Evolutionary conservation across 2,329 filamentous ascomycete genomes (phyloP).

Genomic region (Ophiostoma triangulosporum): DNA sequence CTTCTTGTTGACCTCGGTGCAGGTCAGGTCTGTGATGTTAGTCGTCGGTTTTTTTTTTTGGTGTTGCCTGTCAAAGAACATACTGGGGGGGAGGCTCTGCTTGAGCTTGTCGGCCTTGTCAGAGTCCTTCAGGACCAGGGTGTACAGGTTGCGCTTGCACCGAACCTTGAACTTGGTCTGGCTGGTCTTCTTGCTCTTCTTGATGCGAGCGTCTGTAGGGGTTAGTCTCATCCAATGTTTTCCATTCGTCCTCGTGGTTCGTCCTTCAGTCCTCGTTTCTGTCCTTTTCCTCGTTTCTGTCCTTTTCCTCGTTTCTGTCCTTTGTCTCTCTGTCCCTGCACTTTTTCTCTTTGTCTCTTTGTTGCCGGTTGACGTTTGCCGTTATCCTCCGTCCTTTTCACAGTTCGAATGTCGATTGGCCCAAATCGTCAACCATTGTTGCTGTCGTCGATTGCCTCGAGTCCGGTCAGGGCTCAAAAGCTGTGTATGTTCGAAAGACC

Average conservation of each 20-base stretch:
- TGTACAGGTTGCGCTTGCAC: constrained; percentile 93
- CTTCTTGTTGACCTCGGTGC: constrained; percentile 45
- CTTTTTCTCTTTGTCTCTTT: too few relatives aligned
- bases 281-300: background rate
- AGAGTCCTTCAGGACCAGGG: constrained; percentile 92
- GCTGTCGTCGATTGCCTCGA: too few relatives aligned
- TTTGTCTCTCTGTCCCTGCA: background rate
- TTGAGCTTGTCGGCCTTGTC: constrained; percentile 99
- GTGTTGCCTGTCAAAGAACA: background rate
- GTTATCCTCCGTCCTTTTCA: too few relatives aligned
- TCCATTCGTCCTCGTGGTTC: constrained; percentile 5
- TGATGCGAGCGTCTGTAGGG: constrained; percentile 65
- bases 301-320: constrained; percentile 1
- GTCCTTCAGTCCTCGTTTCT: too few relatives aligned
- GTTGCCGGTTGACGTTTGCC: too few relatives aligned
- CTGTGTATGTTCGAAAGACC: too few relatives aligned
- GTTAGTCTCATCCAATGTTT: constrained; percentile 15
- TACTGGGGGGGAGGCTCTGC: constrained; percentile 97
- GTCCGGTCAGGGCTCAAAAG: too few relatives aligned
- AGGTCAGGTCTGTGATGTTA: constrained; percentile 30
- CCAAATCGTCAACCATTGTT: too few relatives aligned
- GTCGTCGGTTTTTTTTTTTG: background rate
- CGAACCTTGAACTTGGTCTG: constrained; percentile 99
- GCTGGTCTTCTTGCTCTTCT: constrained; percentile 83
- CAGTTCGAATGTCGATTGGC: too few relatives aligned